Evolutionary conservation across 192 early-diverging fungal genomes (phyloP), one percentile per base, ranked within the genome.

Genomic region (Globomyces pollinis-pini): DNA sequence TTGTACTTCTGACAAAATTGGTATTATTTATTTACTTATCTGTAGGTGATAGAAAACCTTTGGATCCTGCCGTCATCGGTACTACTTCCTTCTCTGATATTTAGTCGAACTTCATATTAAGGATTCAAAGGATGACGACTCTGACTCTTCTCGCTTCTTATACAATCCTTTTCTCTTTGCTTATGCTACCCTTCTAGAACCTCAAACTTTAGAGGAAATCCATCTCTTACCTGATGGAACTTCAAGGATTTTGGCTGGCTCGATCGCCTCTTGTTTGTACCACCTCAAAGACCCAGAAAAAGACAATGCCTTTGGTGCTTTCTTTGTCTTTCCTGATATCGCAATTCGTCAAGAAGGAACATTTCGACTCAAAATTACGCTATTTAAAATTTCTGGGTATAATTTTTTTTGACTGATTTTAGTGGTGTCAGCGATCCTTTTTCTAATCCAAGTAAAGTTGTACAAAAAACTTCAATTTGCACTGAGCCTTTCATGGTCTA

Each of bases 261-360:
- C 33, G 8, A 6, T 57, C 7, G 55, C 55, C 8, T 57, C 55
- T 6, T 57, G 24, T 21, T 3, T 57, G 23, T 57, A 57, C 16
- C 8, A 5, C 13, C 1, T 57, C 6, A 57, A 57, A 20, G 55
- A 57, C 21, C 53, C 53, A 36, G 53, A 55, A 41, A 28, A 31
- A 5, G 30, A 29, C 29, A 29, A 29, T 1, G 18, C n/a, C 28
- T 57, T 31, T 41, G 70, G 66, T 11, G 57, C 60, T 8, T 72
- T 58, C 30, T 72, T 72, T 52, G 61, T 69, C 11, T 72, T 72
- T 62, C 54, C 65, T 4, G 66, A 69, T 21, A 47, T 72, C 34
- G 28, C 42, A 39, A 45, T 72, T 6, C 59, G 70, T 6, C 44
- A 66, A 26, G 59, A 63, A 16, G 70, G 70, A 6, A 43, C 9